phyloP scores from a whole-genome alignment of 495 filamentous ascomycete genomes.

The Penicillium paradoxum region DNA sequence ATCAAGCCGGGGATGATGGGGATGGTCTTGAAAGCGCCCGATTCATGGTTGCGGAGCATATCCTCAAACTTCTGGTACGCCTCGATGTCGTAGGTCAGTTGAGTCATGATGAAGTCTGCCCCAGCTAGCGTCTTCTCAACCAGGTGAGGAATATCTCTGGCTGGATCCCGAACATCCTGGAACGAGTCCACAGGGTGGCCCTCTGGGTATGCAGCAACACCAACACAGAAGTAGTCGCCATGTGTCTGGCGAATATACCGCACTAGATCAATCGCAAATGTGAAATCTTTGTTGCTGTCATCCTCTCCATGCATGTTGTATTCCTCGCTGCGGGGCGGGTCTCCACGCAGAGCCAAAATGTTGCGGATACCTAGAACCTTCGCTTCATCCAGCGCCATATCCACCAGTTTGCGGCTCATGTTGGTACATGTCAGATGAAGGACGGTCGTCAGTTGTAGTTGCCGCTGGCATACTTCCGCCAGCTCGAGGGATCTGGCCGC shows the following conservation, averaged over 20 bases:
- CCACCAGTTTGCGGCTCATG: slow-evolving; percentile 82
- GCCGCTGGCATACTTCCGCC: slow-evolving; percentile 90
- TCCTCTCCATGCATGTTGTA: slow-evolving; percentile 64
- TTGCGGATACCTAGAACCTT: slow-evolving; percentile 92
- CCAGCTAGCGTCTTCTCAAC: slow-evolving; percentile 88
- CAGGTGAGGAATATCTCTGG: slow-evolving; percentile 80
- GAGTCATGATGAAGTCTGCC: slow-evolving; percentile 99
- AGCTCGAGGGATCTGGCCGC: slow-evolving; percentile 85
- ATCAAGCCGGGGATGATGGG: slow-evolving; percentile 93
- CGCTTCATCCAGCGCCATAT: slow-evolving; percentile 84
- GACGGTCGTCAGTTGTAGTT: slow-evolving; percentile 88
- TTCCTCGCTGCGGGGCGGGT: slow-evolving; percentile 84
- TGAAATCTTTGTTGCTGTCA: slow-evolving; percentile 74
- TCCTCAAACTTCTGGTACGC: slow-evolving; percentile 77
- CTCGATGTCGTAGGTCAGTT: slow-evolving; percentile 87
- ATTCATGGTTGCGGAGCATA: slow-evolving; percentile 73
- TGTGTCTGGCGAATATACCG: slow-evolving; percentile 78
- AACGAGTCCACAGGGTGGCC: slow-evolving; percentile 90
- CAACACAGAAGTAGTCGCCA: slow-evolving; percentile 95
- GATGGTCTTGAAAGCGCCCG: slow-evolving; percentile 80
- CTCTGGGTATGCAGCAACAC: slow-evolving; percentile 91
- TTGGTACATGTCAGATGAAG: slow-evolving; percentile 97
- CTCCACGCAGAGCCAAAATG: slow-evolving; percentile 89
- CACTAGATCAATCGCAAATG: slow-evolving; percentile 86
- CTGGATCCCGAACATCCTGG: slow-evolving; percentile 69